A percentile compares a stretch with the other conserved stretches of the same genome.
phyloP scores from a whole-genome alignment of 768 basidiomycete genomes.

The Hypholoma sublateritium region DNA sequence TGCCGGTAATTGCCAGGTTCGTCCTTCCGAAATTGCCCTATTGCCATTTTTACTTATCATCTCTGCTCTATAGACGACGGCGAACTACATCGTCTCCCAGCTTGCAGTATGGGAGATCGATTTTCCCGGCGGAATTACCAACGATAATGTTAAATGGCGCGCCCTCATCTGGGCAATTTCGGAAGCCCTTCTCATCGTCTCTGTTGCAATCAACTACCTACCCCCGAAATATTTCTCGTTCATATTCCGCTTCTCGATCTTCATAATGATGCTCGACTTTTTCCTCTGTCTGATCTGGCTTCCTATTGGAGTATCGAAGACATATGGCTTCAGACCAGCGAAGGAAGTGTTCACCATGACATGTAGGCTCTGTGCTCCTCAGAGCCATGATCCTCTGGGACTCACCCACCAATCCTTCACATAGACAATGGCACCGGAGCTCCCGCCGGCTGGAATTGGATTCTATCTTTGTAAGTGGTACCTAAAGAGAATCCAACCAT shows the following conservation, averaged over 20 bases:
- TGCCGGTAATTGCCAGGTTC: conserved; percentile 84
- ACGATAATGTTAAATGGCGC: conserved; percentile 80
- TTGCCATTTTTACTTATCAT: neutral
- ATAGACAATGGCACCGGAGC: conserved; percentile 89
- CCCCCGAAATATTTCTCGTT: conserved; percentile 73
- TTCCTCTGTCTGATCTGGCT: conserved; percentile 89
- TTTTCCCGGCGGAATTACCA: conserved; percentile 77
- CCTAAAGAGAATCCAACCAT: neutral
- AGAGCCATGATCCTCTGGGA: neutral
- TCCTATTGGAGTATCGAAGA: conserved; percentile 85
- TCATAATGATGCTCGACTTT: conserved; percentile 82
- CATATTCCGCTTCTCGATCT: conserved; percentile 76
- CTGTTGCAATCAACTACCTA: conserved; percentile 83
- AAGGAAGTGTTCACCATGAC: conserved; percentile 82
- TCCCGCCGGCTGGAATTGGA: conserved; percentile 88
- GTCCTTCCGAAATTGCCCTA: conserved; percentile 11
- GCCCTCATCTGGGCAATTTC: conserved; percentile 83
- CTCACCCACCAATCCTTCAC: neutral
- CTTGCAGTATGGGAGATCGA: conserved; percentile 76
- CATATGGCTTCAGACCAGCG: conserved; percentile 86
- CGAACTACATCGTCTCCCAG: conserved; percentile 88
- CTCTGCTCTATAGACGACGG: conserved; percentile 58
- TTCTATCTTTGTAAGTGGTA: conserved; percentile 69
- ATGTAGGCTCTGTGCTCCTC: conserved; percentile 39
- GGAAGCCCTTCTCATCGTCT: conserved; percentile 66